Evolutionary conservation across 2,329 filamentous ascomycete genomes (phyloP).

Genomic region (Ophiocordyceps unilateralis): DNA sequence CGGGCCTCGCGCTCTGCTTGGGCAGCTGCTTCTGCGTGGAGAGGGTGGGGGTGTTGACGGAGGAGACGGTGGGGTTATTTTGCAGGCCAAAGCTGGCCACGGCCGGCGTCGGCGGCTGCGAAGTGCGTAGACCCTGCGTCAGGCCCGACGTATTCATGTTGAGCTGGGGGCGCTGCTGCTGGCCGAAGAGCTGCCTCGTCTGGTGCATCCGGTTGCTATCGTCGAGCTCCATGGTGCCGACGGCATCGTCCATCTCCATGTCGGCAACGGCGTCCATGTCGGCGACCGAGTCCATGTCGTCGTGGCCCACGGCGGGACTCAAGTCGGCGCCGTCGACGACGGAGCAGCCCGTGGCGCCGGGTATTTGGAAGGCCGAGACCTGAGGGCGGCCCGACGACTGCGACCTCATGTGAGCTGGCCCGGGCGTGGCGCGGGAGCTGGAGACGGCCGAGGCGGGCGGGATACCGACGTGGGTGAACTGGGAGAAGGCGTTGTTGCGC

Average conservation of each 20-base stretch:
- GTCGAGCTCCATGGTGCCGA: slow-evolving; percentile 47
- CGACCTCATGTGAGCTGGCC: slow-evolving; percentile 12
- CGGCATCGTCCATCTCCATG: slow-evolving; percentile 90
- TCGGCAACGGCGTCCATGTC: slow-evolving; percentile 48
- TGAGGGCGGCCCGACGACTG: slow-evolving; percentile 16
- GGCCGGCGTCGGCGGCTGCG: slow-evolving; percentile 72
- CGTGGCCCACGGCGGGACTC: slow-evolving; percentile 23
- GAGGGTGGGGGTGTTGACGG: slow-evolving; percentile 86
- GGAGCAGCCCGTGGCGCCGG: too few species aligned
- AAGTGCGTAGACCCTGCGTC: slow-evolving; percentile 64
- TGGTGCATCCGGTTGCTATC: slow-evolving; percentile 50
- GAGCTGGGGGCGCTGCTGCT: slow-evolving; percentile 52
- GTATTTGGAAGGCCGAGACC: slow-evolving; percentile 19
- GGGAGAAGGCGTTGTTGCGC: slow-evolving; percentile 22
- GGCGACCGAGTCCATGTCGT: slow-evolving; percentile 48
- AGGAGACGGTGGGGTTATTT: slow-evolving; percentile 92
- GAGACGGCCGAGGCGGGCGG: slow-evolving; percentile 15
- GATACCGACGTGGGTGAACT: slow-evolving; percentile 22
- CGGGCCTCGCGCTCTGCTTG: slow-evolving; percentile 32
- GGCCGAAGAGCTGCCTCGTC: slow-evolving; percentile 49
- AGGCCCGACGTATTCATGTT: slow-evolving; percentile 65
- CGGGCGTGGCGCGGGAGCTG: slow-evolving; percentile 15
- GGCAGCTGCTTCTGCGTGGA: slow-evolving; percentile 62
- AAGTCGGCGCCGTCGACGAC: slow-evolving; percentile 18
- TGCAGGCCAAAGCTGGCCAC: slow-evolving; percentile 62